phyloP scores from a whole-genome alignment of 768 basidiomycete species.

The Rhodotorula paludigena region DNA sequence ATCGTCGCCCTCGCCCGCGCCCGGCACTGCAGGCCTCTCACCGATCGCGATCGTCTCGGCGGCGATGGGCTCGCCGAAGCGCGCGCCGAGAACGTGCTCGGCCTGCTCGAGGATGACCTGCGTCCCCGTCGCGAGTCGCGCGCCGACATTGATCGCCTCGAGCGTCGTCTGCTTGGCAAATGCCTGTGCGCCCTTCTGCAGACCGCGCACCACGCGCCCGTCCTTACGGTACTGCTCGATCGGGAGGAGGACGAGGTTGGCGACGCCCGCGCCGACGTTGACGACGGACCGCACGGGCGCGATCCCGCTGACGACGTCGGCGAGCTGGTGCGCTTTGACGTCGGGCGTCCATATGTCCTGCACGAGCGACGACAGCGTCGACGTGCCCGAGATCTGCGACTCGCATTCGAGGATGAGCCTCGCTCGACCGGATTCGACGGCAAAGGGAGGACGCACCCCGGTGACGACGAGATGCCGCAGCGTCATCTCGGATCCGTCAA shows the following conservation, averaged over 20 bases:
- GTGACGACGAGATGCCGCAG: slow-evolving; percentile 83
- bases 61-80: background rate
- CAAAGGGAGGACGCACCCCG: slow-evolving; percentile 61
- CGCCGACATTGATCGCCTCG: slow-evolving; percentile 91
- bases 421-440: too few relatives aligned
- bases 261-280: slow-evolving; percentile 94
- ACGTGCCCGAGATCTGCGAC: slow-evolving; percentile 81
- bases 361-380: slow-evolving; percentile 78
- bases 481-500: slow-evolving; percentile 98
- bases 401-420: background rate
- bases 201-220: slow-evolving; percentile 79
- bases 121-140: slow-evolving; percentile 88
- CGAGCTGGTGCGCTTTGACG: slow-evolving; percentile 95
- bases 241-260: slow-evolving; percentile 88
- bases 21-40: too few relatives aligned
- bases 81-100: slow-evolving; percentile 63
- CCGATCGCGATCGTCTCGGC: slow-evolving; percentile 14
- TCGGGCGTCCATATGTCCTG: slow-evolving; percentile 99
- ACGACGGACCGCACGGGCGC: slow-evolving; percentile 93
- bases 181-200: slow-evolving; percentile 87
- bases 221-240: slow-evolving; percentile 98
- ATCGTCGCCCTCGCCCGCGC: background rate
- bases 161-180: slow-evolving; percentile 92
- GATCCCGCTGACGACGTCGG: slow-evolving; percentile 93
- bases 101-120: slow-evolving; percentile 96